Conservation (phyloP, 2,329 filamentous ascomycete genomes). For the Lasiodiplodia gonubiensis region DNA sequence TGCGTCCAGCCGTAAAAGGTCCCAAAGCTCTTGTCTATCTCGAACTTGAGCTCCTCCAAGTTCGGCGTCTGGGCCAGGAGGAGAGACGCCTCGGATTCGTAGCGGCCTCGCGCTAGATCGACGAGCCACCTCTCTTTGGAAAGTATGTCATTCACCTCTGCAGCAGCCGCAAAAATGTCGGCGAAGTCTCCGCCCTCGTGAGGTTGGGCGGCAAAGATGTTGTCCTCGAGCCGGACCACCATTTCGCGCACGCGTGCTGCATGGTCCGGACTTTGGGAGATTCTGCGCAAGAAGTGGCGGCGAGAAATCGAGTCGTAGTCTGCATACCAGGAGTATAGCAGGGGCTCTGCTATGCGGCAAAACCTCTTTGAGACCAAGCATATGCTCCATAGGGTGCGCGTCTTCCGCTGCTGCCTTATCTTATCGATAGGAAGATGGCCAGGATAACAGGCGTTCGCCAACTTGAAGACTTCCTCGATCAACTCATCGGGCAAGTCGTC, state of each 20-base stretch:
- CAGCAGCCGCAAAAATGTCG: constrained; percentile 6
- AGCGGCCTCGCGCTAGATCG: constrained; percentile 1
- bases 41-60: constrained; percentile 3
- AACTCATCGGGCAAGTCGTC: constrained; percentile 11
- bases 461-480: constrained; percentile 15
- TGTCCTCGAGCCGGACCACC: constrained; percentile 1
- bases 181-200: constrained; percentile 2
- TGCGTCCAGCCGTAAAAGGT: constrained; percentile 20
- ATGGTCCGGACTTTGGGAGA: neutral
- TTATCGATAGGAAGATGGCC: constrained; percentile 4
- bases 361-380: neutral
- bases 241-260: neutral
- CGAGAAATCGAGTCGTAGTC: neutral
- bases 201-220: neutral
- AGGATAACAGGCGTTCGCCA: neutral
- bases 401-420: neutral
- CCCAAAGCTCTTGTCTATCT: constrained; percentile 11
- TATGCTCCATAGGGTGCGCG: constrained; percentile 9
- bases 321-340: constrained; percentile 10
- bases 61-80: constrained; percentile 6
- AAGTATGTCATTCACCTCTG: constrained; percentile 10
- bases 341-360: neutral
- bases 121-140: constrained; percentile 18
- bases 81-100: constrained; percentile 4
- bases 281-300: neutral